A percentile compares a stretch with the other conserved stretches of the same genome.
phyloP scores from a whole-genome alignment of 2,329 filamentous ascomycete genomes.

The Aspergillus chevalieri region DNA sequence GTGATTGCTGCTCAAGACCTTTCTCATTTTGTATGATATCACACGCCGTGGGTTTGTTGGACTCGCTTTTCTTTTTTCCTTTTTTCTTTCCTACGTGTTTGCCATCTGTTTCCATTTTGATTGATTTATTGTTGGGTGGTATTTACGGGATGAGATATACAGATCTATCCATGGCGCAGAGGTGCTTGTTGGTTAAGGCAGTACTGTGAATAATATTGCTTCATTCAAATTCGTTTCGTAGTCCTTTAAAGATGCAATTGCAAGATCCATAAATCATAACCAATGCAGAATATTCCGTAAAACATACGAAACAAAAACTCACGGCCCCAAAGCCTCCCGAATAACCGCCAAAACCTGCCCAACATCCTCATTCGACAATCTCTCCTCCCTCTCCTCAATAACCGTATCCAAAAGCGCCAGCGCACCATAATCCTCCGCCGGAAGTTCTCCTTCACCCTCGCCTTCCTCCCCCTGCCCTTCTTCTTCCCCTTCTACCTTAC shows the following conservation, averaged over 20 bases:
- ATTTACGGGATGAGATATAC: conserved; percentile 24
- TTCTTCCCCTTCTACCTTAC: conserved; percentile 2
- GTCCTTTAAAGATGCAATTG: too few relatives aligned
- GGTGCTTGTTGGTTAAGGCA: conserved; percentile 23
- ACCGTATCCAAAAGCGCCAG: conserved; percentile 35
- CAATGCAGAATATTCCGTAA: too few relatives aligned
- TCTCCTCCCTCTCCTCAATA: conserved; percentile 39
- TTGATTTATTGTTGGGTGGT: conserved; percentile 29
- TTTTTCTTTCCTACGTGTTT: conserved; percentile 19
- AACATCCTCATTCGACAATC: conserved; percentile 34
- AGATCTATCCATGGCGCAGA: conserved; percentile 25
- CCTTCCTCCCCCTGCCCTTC: conserved; percentile 7
- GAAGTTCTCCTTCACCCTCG: conserved; percentile 16
- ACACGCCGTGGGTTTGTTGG: conserved; percentile 24
- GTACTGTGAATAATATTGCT: conserved; percentile 18
- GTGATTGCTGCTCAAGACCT: not conserved
- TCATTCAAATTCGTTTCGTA: conserved; percentile 2
- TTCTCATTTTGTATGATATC: conserved; percentile 39
- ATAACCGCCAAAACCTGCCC: conserved; percentile 30
- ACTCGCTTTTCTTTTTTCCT: conserved; percentile 19
- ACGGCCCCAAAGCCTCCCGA: conserved; percentile 22
- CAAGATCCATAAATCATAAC: too few relatives aligned
- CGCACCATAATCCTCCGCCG: conserved; percentile 30
- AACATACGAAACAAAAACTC: too few relatives aligned
- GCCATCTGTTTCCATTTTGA: conserved; percentile 2